Conservation (phyloP, 2,329 filamentous ascomycete species). For the Mariannaea elegans region DNA sequence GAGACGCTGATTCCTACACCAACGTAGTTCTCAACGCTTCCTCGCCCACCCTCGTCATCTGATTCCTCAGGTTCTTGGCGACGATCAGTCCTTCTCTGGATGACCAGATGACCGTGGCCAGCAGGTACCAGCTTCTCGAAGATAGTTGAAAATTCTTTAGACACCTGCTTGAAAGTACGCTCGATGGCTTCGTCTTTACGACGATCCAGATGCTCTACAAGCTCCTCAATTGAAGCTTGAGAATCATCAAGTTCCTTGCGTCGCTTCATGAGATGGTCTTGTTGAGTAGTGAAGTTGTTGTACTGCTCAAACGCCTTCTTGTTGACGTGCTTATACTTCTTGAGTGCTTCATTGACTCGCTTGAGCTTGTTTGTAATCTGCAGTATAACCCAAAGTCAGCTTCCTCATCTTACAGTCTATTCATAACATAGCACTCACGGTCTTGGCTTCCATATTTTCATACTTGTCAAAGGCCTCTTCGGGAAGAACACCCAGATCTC, state of each 20-base stretch:
- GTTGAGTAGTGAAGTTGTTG: constrained; percentile 93
- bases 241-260: constrained; percentile 88
- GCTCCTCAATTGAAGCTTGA: constrained; percentile 86
- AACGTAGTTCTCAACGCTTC: constrained; percentile 90
- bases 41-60: constrained; percentile 70
- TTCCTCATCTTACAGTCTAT: neutral
- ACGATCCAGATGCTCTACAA: constrained; percentile 91
- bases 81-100: constrained; percentile 87
- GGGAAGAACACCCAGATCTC: constrained; percentile 90
- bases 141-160: constrained; percentile 88
- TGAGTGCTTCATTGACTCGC: constrained; percentile 90
- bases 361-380: constrained; percentile 76
- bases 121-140: constrained; percentile 96
- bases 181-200: constrained; percentile 98
- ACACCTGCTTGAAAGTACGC: constrained; percentile 98
- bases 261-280: constrained; percentile 85
- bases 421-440: constrained; percentile 58
- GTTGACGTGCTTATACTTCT: constrained; percentile 98
- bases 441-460: constrained; percentile 80
- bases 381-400: constrained; percentile 22
- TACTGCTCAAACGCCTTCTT: constrained; percentile 99
- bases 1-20: constrained; percentile 97
- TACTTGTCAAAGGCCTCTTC: constrained; percentile 96
- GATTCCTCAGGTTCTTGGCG: constrained; percentile 68
- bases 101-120: constrained; percentile 89